Evolutionary conservation across 1,284 basidiomycete species (phyloP), one percentile per base, ranked within the genome.

Genomic region (Prillingera fragicola): DNA sequence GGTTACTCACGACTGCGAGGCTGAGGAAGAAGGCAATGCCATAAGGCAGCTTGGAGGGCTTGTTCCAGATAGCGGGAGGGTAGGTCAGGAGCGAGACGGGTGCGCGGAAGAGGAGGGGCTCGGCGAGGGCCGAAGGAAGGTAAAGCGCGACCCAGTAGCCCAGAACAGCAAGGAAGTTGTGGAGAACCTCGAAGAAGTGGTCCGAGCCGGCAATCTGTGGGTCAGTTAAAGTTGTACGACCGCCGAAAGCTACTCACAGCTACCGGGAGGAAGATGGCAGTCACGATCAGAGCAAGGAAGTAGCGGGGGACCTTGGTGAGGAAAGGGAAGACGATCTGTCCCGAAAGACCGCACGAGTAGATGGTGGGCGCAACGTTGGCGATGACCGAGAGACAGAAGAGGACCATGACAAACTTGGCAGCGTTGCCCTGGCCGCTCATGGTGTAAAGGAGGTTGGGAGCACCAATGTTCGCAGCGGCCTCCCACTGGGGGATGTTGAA

Each of bases 341-440:
- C 77, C 57, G 80, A 84, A 46, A 92, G 75, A n/a, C 84, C 82
- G 48, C 87, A 80, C 34, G 83, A 85, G 67, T 94, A 92, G 55
- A 89, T 81, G 8, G 75, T 86, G 5, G 82, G 80, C 5, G 86
- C 84, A 45, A 89, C 85, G 72, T 94, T 95, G 3, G 81, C 87
- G 3, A 81, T 80, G 24, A 88, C 84, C 43, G 83, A 86, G 18
- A 70, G 49, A 44, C 61, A 63, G 38, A 67, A 59, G 26, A 64
- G 45, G 15, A 92, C 85, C 12, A 85, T 86, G 43, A 94, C 74
- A 73, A 95, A 88, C 62, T 86, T 84, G 62, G 91, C 91, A 3
- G 53, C 57, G n/a, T 65, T 62, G 28, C 81, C 74, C 13, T 65
- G 57, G 8, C 67, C 80, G 1, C 88, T 76, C 76, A 92, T 83